Evolutionary conservation across 495 filamentous ascomycete species (phyloP).

Genomic region (Podospora fimiseda): DNA sequence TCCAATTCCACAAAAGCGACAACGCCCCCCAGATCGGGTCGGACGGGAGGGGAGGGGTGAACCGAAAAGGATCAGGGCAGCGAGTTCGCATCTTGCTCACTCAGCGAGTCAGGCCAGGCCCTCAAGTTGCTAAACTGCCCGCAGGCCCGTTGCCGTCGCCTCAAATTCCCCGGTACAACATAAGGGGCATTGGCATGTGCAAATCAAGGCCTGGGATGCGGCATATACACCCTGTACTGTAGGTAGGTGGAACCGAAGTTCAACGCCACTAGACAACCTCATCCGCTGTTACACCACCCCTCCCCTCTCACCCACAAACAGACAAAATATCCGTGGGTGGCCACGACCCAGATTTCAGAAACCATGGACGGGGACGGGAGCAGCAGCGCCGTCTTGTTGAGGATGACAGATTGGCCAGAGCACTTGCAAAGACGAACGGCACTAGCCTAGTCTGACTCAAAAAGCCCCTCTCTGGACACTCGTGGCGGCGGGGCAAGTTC

Average conservation of each 20-base stretch:
- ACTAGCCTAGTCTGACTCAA: constrained; percentile 22
- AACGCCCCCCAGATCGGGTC: constrained; percentile 15
- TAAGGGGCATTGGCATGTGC: constrained; percentile 26
- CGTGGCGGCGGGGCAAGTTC: not conserved
- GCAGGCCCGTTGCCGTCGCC: constrained; percentile 15
- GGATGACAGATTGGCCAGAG: constrained; percentile 4
- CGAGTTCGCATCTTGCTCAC: constrained; percentile 18
- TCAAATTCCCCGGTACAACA: constrained; percentile 15
- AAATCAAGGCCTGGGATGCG: constrained; percentile 23
- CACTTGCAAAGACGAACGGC: constrained; percentile 20
- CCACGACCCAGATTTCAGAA: not conserved
- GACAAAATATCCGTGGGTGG: not conserved
- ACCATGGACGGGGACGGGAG: constrained; percentile 3
- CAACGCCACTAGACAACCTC: not conserved
- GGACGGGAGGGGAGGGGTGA: constrained; percentile 21
- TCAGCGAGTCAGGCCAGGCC: constrained; percentile 31
- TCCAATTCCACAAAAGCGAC: constrained; percentile 11
- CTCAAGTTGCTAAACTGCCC: constrained; percentile 22
- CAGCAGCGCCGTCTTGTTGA: constrained; percentile 9
- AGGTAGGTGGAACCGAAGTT: constrained; percentile 20
- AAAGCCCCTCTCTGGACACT: not conserved
- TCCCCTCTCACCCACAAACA: not conserved
- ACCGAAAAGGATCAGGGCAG: constrained; percentile 9
- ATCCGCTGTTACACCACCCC: not conserved
- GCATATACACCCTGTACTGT: constrained; percentile 25